Conservation (phyloP, 352 stramenopile species). For the Globisporangium takayamanum region DNA sequence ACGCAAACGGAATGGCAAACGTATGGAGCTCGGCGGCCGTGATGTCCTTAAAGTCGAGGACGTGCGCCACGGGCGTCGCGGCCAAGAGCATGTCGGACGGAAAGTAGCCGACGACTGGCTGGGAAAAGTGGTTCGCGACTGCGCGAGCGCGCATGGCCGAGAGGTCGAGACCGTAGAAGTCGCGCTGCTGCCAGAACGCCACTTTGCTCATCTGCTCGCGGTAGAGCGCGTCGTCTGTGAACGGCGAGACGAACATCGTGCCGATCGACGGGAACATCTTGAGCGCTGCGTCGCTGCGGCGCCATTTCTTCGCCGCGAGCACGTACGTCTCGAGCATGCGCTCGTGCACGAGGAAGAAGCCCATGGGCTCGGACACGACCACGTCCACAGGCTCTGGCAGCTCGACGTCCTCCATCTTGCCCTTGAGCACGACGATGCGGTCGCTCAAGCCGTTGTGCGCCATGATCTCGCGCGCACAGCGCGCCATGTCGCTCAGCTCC, state of each 20-base stretch:
- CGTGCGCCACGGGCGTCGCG: slow-evolving; percentile 47
- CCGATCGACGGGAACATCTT: slow-evolving; percentile 97
- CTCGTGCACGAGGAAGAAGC: slow-evolving; percentile 99
- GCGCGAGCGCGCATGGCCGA: slow-evolving; percentile 89
- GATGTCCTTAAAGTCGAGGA: slow-evolving; percentile 83
- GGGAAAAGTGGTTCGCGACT: slow-evolving; percentile 96
- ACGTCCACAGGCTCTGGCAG: slow-evolving; percentile 97
- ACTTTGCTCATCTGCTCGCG: slow-evolving; percentile 90
- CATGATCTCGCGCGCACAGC: slow-evolving; percentile 93
- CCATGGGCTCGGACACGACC: slow-evolving; percentile 99
- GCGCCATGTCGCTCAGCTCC: slow-evolving; percentile 97
- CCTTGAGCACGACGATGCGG: slow-evolving; percentile 96
- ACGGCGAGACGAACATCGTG: slow-evolving; percentile 96
- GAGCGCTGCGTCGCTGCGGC: slow-evolving; percentile 62
- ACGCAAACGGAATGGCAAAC: slow-evolving; percentile 90
- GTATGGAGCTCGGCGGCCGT: slow-evolving; percentile 72
- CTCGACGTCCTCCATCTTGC: slow-evolving; percentile 96
- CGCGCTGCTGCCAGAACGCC: slow-evolving; percentile 92
- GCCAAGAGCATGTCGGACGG: slow-evolving; percentile 69
- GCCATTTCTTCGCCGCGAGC: slow-evolving; percentile 91
- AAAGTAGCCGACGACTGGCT: slow-evolving; percentile 94
- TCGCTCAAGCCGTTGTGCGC: slow-evolving; percentile 92
- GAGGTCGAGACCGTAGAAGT: slow-evolving; percentile 98
- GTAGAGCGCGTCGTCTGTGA: slow-evolving; percentile 93
- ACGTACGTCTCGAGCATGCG: slow-evolving; percentile 99